A percentile compares a stretch with the other conserved stretches of the same genome.
phyloP scores from a whole-genome alignment of 805 yeast genomes.

The Candida silvicultrix region DNA sequence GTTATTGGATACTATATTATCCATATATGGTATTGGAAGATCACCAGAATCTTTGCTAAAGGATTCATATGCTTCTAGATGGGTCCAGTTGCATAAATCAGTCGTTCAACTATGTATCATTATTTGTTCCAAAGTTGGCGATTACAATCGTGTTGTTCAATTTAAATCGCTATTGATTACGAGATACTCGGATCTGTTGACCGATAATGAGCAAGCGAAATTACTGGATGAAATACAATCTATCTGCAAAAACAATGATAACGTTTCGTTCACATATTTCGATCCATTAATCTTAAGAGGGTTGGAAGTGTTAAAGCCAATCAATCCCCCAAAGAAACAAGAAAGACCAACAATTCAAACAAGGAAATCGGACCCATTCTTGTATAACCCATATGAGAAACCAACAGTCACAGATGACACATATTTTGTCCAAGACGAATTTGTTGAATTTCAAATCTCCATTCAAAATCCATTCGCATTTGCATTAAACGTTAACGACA shows the following conservation, averaged over 20 bases:
- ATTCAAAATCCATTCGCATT: constrained; percentile 80
- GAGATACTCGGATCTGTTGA: constrained; percentile 47
- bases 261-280: constrained; percentile 48
- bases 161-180: constrained; percentile 51
- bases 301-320: constrained; percentile 29
- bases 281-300: constrained; percentile 62
- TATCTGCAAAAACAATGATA: constrained; percentile 15
- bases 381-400: constrained; percentile 53
- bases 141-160: constrained; percentile 35
- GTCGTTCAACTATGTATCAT: constrained; percentile 44
- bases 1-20: constrained; percentile 42
- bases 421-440: constrained; percentile 54
- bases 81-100: constrained; percentile 54
- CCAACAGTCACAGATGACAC: constrained; percentile 14
- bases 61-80: constrained; percentile 30
- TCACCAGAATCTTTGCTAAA: constrained; percentile 25
- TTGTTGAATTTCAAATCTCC: constrained; percentile 46
- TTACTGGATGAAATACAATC: constrained; percentile 29
- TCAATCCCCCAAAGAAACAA: constrained; percentile 18
- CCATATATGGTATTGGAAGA: constrained; percentile 47
- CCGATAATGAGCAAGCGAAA: constrained; percentile 50
- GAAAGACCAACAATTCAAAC: constrained; percentile 7
- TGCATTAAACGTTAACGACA: constrained; percentile 52
- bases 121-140: constrained; percentile 46
- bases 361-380: constrained; percentile 30